phyloP scores from a whole-genome alignment of 345 rosid species.

The Jatropha curcas region DNA sequence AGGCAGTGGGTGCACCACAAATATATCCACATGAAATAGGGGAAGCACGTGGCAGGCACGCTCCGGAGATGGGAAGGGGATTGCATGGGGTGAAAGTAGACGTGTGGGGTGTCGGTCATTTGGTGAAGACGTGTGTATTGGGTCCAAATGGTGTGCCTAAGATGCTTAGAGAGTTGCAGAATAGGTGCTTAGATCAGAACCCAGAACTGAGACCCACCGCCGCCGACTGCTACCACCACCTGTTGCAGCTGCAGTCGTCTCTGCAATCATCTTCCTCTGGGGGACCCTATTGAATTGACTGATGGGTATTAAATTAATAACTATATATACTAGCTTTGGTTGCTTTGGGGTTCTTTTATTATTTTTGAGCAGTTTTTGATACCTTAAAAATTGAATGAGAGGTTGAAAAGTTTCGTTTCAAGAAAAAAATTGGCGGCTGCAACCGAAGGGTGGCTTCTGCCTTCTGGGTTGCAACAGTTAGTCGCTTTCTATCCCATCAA shows the following conservation, averaged over 20 bases:
- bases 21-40: conserved; percentile 51
- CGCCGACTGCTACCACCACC: conserved; percentile 94
- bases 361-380: conserved; percentile 1
- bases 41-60: conserved; percentile 61
- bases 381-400: conserved; percentile 11
- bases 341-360: neutral
- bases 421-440: conserved; percentile 22
- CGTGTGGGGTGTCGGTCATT: conserved; percentile 88
- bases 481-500: conserved; percentile 15
- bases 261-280: conserved; percentile 42
- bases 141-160: conserved; percentile 49
- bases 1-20: conserved; percentile 79
- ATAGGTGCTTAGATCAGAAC: conserved; percentile 79
- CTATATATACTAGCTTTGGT: neutral
- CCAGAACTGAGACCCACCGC: conserved; percentile 95
- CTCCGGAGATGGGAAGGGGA: conserved; percentile 94
- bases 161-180: conserved; percentile 77
- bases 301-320: neutral
- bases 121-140: conserved; percentile 79
- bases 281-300: conserved; percentile 23
- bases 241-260: conserved; percentile 81
- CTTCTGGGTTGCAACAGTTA: neutral
- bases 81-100: conserved; percentile 93
- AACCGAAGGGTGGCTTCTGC: neutral
- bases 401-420: neutral